These are phyloP conservation scores for Rhizoclosmatium sp. DNA, from an alignment of 192 early-diverging fungal genomes.

Conservation along the genomic window DNA sequence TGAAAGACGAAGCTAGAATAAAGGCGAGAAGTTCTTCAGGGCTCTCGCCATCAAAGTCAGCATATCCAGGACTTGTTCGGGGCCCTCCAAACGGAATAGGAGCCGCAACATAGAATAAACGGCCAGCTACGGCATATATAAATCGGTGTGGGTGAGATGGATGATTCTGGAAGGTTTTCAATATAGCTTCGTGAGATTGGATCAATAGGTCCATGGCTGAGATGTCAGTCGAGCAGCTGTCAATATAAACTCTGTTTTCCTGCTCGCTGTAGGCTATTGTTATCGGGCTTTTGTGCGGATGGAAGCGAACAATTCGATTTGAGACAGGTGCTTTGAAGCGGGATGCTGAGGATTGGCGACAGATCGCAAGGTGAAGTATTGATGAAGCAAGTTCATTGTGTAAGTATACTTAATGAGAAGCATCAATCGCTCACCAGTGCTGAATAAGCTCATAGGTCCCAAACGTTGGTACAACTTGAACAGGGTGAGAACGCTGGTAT, in stretches of 20 bases:
- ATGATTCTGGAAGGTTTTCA: neutral
- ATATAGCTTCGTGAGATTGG: neutral
- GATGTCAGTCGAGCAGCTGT: neutral
- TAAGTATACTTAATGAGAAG: too few relatives aligned
- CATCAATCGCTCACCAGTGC: too few relatives aligned
- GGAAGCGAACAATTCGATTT: neutral
- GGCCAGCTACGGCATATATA: conserved; percentile 6
- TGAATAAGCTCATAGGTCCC: too few relatives aligned
- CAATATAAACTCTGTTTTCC: neutral
- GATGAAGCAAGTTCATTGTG: too few relatives aligned
- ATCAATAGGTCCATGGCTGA: neutral
- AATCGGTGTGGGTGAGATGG: conserved; percentile 8
- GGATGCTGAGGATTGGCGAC: neutral
- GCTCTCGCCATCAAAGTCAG: neutral
- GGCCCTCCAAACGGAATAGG: conserved; percentile 22
- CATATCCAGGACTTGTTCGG: conserved; percentile 9
- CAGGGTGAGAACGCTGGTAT: too few relatives aligned
- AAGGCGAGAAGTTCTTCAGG: neutral
- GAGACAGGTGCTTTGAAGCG: neutral
- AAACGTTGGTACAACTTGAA: too few relatives aligned
- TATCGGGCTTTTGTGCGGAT: neutral
- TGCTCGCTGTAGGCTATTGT: neutral
- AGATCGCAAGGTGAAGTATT: too few relatives aligned
- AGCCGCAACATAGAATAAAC: neutral
- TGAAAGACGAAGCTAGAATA: conserved; percentile 7